phyloP scores from a whole-genome alignment of 225 moss, liverwort and hornwort species.

The Takakia lepidozioides region DNA sequence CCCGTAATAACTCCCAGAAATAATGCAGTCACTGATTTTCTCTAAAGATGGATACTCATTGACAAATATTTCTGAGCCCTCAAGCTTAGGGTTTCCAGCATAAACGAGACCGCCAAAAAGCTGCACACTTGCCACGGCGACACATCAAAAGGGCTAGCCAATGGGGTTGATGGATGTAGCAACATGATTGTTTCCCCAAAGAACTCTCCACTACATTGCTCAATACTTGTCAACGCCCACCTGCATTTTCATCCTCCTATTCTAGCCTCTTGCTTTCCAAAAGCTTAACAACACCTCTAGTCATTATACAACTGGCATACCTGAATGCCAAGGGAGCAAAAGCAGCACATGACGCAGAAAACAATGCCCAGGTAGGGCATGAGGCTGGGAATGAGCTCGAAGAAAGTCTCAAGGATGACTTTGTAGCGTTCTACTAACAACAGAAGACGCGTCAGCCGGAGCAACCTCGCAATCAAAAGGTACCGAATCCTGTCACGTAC shows the following conservation, averaged over 20 bases:
- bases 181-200: too few species aligned
- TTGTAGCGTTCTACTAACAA: constrained; percentile 81
- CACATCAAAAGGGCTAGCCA: too few species aligned
- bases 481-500: constrained; percentile 77
- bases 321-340: constrained; percentile 75
- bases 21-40: too few species aligned
- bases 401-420: constrained; percentile 74
- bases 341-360: constrained; percentile 87
- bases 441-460: constrained; percentile 71
- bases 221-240: too few species aligned
- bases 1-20: too few species aligned
- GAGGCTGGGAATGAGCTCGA: constrained; percentile 86
- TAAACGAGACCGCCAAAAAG: constrained; percentile 78
- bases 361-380: constrained; percentile 73
- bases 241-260: too few species aligned
- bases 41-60: constrained; percentile 76
- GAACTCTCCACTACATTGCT: too few species aligned
- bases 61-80: constrained; percentile 46
- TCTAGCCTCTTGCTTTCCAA: too few species aligned
- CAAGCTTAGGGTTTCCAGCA: constrained; percentile 57
- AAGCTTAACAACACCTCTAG: too few species aligned
- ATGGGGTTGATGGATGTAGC: too few species aligned
- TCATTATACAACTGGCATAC: too few species aligned
- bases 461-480: constrained; percentile 72
- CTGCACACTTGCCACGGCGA: constrained; percentile 38